Percentiles rank a stretch among this genome's conserved stretches.
These are phyloP conservation scores for Flaveria brownii DNA, from an alignment of 129 eudicot species.

Conservation along the genomic window DNA sequence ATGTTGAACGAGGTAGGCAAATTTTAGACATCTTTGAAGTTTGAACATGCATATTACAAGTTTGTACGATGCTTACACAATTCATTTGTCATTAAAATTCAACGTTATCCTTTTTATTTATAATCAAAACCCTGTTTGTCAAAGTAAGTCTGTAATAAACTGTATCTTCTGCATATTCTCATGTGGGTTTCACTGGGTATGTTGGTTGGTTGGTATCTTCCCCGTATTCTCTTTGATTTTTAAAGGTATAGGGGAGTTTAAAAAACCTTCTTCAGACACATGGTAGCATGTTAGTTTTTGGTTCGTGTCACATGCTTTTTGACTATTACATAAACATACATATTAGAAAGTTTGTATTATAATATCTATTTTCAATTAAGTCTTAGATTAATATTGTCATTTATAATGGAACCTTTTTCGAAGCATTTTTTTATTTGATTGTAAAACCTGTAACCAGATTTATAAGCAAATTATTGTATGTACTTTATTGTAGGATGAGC, in stretches of 20 bases:
- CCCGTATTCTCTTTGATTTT: not conserved
- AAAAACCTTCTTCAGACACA: not conserved
- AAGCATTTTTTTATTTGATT: not conserved
- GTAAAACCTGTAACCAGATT: not conserved
- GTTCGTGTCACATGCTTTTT: conserved; percentile 6
- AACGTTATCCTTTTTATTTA: not conserved
- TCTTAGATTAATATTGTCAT: not conserved
- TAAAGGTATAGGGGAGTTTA: not conserved
- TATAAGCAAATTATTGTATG: not conserved
- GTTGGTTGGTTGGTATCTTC: too few relatives aligned
- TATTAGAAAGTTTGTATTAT: not conserved
- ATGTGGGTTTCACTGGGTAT: too few relatives aligned
- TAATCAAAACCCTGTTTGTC: not conserved
- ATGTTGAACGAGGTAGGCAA: conserved; percentile 92
- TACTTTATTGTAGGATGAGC: conserved; percentile 71
- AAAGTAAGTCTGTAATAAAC: not conserved
- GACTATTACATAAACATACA: not conserved
- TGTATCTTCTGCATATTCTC: too few relatives aligned
- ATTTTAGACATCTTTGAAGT: not conserved
- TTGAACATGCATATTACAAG: not conserved
- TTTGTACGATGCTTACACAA: not conserved
- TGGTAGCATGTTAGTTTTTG: not conserved
- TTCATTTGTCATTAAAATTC: not conserved
- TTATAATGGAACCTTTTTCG: not conserved
- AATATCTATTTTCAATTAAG: not conserved